Percentiles rank a stretch among this genome's conserved stretches.
These are phyloP conservation scores for Acanthamoeba culbertsoni DNA, from an alignment of 208 protist species.

Conservation along the genomic window DNA sequence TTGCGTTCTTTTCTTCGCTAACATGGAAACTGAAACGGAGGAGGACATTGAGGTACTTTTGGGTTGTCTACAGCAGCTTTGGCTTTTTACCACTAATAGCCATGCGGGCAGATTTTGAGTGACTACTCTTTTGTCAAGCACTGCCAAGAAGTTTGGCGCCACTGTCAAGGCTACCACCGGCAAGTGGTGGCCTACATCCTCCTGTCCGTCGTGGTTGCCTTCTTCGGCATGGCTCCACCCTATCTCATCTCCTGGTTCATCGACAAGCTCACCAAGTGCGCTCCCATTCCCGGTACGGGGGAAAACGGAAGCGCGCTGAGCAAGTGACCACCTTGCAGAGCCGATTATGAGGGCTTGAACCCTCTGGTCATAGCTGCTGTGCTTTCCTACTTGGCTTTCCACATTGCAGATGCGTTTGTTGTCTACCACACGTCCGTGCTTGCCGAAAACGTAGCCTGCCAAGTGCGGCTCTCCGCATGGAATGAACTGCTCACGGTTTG, in stretches of 20 bases:
- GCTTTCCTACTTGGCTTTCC: not conserved
- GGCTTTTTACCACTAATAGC: not conserved
- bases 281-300: not conserved
- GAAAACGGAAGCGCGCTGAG: not conserved
- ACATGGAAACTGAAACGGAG: not conserved
- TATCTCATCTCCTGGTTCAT: not conserved
- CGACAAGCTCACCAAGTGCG: not conserved
- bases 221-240: slow-evolving; percentile 24
- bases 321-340: not conserved
- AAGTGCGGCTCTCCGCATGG: not conserved
- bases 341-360: not conserved
- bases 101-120: not conserved
- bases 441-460: not conserved
- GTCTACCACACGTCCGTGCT: not conserved
- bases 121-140: not conserved
- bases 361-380: not conserved
- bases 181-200: not conserved
- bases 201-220: not conserved
- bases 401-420: not conserved
- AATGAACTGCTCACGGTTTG: not conserved
- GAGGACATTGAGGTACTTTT: not conserved
- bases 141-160: not conserved
- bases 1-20: too few relatives aligned
- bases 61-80: not conserved
- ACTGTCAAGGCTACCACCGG: not conserved